phyloP scores from a whole-genome alignment of 2,329 filamentous ascomycete species.

The Stylonectria norvegica region DNA sequence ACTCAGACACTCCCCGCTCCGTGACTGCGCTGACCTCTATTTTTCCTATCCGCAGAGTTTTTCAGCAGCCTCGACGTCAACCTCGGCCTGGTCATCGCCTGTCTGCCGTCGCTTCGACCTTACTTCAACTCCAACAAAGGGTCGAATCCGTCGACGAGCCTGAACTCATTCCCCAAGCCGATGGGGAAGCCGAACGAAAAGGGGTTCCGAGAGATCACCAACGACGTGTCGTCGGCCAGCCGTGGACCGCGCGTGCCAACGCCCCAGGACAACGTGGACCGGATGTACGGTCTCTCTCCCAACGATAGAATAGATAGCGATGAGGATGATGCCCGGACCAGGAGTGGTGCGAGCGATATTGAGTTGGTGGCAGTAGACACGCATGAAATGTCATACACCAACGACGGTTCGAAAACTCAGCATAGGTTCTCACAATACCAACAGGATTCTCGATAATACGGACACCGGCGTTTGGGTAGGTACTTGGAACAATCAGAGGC shows the following conservation, averaged over 20 bases:
- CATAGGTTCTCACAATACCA: too few relatives aligned
- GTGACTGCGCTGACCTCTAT: too few relatives aligned
- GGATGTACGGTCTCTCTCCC: too few relatives aligned
- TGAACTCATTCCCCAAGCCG: background rate
- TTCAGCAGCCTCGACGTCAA: conserved; percentile 17
- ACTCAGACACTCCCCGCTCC: too few relatives aligned
- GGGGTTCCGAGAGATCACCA: background rate
- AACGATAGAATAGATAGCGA: background rate
- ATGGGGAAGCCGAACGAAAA: background rate
- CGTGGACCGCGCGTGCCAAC: background rate
- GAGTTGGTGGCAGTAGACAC: too few relatives aligned
- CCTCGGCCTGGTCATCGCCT: conserved; percentile 17
- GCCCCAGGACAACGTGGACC: background rate
- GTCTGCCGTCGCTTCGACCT: conserved; percentile 15
- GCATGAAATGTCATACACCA: too few relatives aligned
- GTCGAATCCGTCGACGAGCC: conserved; percentile 1
- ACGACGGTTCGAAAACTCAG: too few relatives aligned
- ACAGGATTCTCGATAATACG: too few relatives aligned
- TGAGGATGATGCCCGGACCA: conserved; percentile 2
- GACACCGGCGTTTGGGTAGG: too few relatives aligned
- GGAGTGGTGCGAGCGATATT: conserved; percentile 7
- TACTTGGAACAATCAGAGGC: too few relatives aligned
- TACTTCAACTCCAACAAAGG: conserved; percentile 12
- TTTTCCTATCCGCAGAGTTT: conserved; percentile 1
- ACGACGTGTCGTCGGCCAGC: background rate